Conservation (phyloP, 345 rosid genomes). For the Arabidopsis thaliana region DNA sequence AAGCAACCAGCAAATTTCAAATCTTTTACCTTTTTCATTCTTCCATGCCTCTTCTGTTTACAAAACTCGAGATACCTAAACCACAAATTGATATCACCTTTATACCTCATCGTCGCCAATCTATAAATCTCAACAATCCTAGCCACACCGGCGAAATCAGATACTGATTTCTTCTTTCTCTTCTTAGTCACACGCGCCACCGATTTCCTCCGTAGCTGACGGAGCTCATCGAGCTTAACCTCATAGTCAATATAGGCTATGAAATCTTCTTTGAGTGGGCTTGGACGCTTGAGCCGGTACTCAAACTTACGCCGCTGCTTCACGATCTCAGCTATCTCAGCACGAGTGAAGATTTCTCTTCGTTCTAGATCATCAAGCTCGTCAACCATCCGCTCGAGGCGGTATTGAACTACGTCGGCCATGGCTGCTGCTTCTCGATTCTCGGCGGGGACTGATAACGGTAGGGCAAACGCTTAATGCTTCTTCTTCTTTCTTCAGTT, state of each 20-base stretch:
- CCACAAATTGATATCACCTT: slow-evolving; percentile 91
- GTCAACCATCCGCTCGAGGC: slow-evolving; percentile 92
- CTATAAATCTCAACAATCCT: slow-evolving; percentile 75
- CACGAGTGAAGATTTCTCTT: slow-evolving; percentile 69
- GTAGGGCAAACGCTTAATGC: slow-evolving; percentile 33
- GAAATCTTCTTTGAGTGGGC: slow-evolving; percentile 86
- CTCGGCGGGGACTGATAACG: slow-evolving; percentile 36
- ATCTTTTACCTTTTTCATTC: slow-evolving; percentile 78
- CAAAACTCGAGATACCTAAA: slow-evolving; percentile 88
- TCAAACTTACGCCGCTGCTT: slow-evolving; percentile 92
- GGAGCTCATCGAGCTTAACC: slow-evolving; percentile 72
- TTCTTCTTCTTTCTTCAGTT: background rate
- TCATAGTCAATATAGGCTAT: slow-evolving; percentile 85
- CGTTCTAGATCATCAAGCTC: slow-evolving; percentile 92
- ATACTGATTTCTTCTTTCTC: slow-evolving; percentile 60
- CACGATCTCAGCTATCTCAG: slow-evolving; percentile 80
- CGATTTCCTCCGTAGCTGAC: slow-evolving; percentile 71
- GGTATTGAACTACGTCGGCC: slow-evolving; percentile 96
- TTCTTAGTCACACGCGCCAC: slow-evolving; percentile 44
- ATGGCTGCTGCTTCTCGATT: slow-evolving; percentile 45
- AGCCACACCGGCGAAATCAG: slow-evolving; percentile 71
- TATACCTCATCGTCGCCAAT: slow-evolving; percentile 71
- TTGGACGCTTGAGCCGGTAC: slow-evolving; percentile 86
- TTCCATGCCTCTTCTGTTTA: slow-evolving; percentile 68
- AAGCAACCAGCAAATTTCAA: background rate